Evolutionary conservation across 129 eudicot genomes (phyloP).

Genomic region (Cynara cardunculus): DNA sequence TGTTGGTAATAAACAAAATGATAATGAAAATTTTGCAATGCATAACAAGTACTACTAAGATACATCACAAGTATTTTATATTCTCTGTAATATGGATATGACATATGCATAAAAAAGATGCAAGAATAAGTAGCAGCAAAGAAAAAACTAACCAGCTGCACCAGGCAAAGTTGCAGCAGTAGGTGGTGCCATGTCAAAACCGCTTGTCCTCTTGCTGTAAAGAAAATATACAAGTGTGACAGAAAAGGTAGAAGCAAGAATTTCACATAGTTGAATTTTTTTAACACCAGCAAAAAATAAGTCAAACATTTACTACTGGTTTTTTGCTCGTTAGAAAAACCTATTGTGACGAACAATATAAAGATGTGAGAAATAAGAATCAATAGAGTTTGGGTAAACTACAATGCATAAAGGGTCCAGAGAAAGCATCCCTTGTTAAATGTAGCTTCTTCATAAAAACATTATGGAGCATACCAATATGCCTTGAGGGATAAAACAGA

Average conservation of each 20-base stretch:
- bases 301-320: background rate
- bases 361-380: background rate
- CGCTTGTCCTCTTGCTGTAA: slow-evolving; percentile 79
- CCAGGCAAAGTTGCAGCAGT: slow-evolving; percentile 41
- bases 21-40: slow-evolving; percentile 24
- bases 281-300: background rate
- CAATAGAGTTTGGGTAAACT: background rate
- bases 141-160: slow-evolving; percentile 49
- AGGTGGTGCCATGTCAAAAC: slow-evolving; percentile 92
- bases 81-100: background rate
- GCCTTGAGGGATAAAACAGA: background rate
- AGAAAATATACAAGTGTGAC: slow-evolving; percentile 24
- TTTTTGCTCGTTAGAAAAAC: background rate
- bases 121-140: background rate
- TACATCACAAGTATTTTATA: background rate
- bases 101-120: background rate
- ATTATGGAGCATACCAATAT: background rate
- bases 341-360: background rate
- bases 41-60: slow-evolving; percentile 14
- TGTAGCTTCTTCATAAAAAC: background rate
- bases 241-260: background rate
- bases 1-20: slow-evolving; percentile 33
- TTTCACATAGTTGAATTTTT: background rate
- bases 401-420: background rate
- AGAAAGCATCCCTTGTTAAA: background rate